phyloP scores from a whole-genome alignment of 2,329 filamentous ascomycete species.

The Ophiostoma novo-ulmi region DNA sequence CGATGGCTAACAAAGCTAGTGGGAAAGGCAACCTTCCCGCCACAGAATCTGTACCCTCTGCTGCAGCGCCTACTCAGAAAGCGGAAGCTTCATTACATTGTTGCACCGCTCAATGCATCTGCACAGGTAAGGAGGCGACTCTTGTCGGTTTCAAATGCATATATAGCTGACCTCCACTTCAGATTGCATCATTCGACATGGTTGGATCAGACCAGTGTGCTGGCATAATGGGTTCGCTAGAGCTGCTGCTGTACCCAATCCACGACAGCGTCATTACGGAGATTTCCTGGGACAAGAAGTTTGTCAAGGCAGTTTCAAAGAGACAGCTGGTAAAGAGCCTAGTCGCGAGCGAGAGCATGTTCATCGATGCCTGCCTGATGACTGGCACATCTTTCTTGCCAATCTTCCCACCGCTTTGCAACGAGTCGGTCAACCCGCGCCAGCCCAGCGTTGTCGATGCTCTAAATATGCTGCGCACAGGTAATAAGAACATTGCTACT shows the following conservation, averaged over 20 bases:
- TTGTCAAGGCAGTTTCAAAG: conserved; percentile 60
- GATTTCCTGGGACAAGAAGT: conserved; percentile 64
- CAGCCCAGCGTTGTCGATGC: conserved; percentile 67
- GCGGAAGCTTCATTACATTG: conserved; percentile 67
- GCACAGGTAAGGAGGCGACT: conserved; percentile 58
- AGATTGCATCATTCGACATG: conserved; percentile 75
- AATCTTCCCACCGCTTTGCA: conserved; percentile 71
- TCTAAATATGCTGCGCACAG: conserved; percentile 67
- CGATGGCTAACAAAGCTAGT: conserved; percentile 28
- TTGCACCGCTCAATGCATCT: conserved; percentile 81
- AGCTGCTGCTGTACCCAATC: conserved; percentile 80
- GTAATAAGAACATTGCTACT: conserved; percentile 63
- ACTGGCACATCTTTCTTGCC: conserved; percentile 75
- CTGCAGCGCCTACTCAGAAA: conserved; percentile 69
- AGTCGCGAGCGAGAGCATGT: conserved; percentile 61
- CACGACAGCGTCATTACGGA: conserved; percentile 64
- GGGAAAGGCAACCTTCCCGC: conserved; percentile 60
- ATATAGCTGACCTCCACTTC: conserved; percentile 11
- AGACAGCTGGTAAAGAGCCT: conserved; percentile 65
- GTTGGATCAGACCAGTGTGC: conserved; percentile 62
- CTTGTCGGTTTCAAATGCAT: not conserved
- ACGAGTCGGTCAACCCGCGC: conserved; percentile 48
- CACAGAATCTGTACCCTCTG: conserved; percentile 68
- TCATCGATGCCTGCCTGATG: conserved; percentile 79
- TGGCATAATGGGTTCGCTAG: conserved; percentile 76